Evolutionary conservation across 495 filamentous ascomycete species (phyloP).

Genomic region (Xylaria palmicola): DNA sequence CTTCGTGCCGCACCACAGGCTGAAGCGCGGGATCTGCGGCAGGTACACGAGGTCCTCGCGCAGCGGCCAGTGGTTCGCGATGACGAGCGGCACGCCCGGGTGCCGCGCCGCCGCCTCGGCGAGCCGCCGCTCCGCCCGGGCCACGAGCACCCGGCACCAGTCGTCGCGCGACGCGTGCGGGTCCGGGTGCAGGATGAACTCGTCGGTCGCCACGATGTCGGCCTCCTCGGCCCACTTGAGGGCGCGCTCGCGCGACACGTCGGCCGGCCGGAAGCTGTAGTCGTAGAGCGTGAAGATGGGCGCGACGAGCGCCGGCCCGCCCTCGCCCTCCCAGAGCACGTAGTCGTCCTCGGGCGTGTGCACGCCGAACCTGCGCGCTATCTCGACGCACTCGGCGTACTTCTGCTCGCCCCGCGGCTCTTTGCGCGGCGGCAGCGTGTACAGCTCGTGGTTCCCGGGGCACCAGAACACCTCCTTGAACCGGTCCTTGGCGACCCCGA

Average conservation of each 20-base stretch:
- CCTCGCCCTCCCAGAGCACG: constrained; percentile 30
- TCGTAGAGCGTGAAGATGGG: constrained; percentile 38
- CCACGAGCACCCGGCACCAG: constrained; percentile 27
- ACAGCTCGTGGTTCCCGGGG: constrained; percentile 38
- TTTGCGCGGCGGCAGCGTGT: constrained; percentile 28
- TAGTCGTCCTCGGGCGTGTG: constrained; percentile 35
- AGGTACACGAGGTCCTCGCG: constrained; percentile 36
- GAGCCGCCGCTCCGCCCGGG: constrained; percentile 21
- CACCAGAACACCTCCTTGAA: constrained; percentile 35
- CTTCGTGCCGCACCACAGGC: constrained; percentile 37
- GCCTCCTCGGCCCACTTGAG: constrained; percentile 33
- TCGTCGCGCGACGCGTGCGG: constrained; percentile 30
- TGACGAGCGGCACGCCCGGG: constrained; percentile 20
- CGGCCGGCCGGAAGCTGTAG: constrained; percentile 34
- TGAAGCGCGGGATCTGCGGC: constrained; percentile 32
- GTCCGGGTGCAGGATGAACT: constrained; percentile 34
- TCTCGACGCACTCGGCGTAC: constrained; percentile 28
- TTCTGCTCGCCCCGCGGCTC: constrained; percentile 29
- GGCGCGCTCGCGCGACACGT: constrained; percentile 26
- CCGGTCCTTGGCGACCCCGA: constrained; percentile 23
- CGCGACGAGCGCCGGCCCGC: constrained; percentile 26
- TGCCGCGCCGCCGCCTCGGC: constrained; percentile 10
- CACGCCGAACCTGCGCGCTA: constrained; percentile 30
- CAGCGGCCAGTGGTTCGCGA: constrained; percentile 37
- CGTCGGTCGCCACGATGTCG: constrained; percentile 34